Evolutionary conservation across 768 basidiomycete genomes (phyloP), one percentile per base, ranked within the genome.

Genomic region (Lactifluus pinguis): DNA sequence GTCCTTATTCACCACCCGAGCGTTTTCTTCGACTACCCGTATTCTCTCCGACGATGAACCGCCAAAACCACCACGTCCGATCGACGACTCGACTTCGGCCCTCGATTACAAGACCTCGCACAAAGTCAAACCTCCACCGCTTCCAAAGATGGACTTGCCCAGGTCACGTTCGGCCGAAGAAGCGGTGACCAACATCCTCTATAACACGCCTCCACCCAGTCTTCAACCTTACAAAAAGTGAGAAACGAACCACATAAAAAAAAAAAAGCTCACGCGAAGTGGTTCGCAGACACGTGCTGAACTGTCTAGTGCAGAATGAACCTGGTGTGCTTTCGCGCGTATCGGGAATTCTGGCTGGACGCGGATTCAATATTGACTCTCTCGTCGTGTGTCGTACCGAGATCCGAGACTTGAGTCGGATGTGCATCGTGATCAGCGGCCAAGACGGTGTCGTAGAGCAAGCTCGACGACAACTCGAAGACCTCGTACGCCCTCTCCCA

Each of bases 401-500:
- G 75, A 92, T 98, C 64, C 85, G 92, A 59, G 97, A 99, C 77
- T 78, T 98, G 53, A 91, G 88, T 77, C 84, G 97, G 45, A 99
- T 99, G 97, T 97, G 92, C 70, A 92, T 99, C 72, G 94, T 98
- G 66, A 80, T 99, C 51, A 87, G 84, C 59, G 97, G 97, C 0
- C 97, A 99, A 73, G 97, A 99, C 69, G 92, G 92, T 60, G 95
- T 98, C 48, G 89, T 99, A 55, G 97, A 98, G 75, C 97, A 99
- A 73, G 95, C 93, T 10, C 80, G 97, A 45, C 78, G 97, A 64
- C 95, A 98, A 66, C 83, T 99, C 15, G 97, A 98, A 67, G 97
- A 99, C 69, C 80, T 98, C 66, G 95, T 97, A 70, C 63, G 91
- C 32, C 32, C 17, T 11, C 44, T 14, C 54, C 42, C 57, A 11